These are phyloP conservation scores for Diplodia seriata DNA, from an alignment of 2,329 filamentous ascomycete genomes.

Conservation along the genomic window DNA sequence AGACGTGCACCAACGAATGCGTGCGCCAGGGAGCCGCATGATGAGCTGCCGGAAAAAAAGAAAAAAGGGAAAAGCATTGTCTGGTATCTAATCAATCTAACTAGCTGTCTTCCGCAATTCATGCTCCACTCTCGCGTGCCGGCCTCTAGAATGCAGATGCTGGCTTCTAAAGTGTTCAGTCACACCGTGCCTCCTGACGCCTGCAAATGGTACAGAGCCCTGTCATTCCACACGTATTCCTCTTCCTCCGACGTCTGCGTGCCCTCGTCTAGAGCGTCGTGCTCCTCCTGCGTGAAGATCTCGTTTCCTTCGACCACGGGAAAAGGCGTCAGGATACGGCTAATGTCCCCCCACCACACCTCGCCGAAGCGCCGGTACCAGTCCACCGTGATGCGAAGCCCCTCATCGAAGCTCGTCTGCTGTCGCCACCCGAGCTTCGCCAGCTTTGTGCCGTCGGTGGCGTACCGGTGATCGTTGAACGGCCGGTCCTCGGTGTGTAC, in stretches of 20 bases:
- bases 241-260: constrained; percentile 32
- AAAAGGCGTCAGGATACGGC: constrained; percentile 48
- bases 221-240: constrained; percentile 41
- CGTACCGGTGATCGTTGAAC: constrained; percentile 56
- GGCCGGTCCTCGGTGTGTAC: constrained; percentile 79
- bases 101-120: not conserved
- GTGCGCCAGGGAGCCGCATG: not conserved
- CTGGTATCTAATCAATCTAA: constrained; percentile 26
- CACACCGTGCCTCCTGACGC: constrained; percentile 35
- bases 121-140: constrained; percentile 18
- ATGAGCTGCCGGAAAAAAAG: not conserved
- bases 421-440: constrained; percentile 47
- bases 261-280: constrained; percentile 42
- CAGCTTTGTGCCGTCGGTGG: constrained; percentile 49
- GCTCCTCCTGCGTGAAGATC: constrained; percentile 50
- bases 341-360: constrained; percentile 52
- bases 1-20: not conserved
- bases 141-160: constrained; percentile 3
- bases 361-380: constrained; percentile 51
- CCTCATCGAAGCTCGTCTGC: constrained; percentile 46
- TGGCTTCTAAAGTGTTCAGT: not conserved
- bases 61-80: not conserved
- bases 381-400: constrained; percentile 46
- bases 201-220: constrained; percentile 38
- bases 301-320: constrained; percentile 50